A percentile compares a stretch with the other conserved stretches of the same genome.
phyloP scores from a whole-genome alignment of 2,329 filamentous ascomycete species.

The Talaromyces piceae region DNA sequence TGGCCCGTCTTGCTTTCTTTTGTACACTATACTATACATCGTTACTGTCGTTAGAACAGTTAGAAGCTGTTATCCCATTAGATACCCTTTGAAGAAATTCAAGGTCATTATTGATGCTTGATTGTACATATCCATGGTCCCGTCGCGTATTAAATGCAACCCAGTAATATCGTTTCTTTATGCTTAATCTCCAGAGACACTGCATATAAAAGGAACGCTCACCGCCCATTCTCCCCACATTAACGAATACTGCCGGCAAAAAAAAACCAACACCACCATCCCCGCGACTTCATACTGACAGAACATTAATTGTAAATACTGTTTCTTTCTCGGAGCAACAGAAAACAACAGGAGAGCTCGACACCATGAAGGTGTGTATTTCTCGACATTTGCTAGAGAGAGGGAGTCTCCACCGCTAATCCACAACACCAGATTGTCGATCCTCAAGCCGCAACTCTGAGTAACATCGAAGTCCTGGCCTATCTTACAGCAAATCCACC shows the following conservation, averaged over 20 bases:
- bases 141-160: background rate
- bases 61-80: background rate
- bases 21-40: background rate
- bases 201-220: background rate
- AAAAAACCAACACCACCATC: background rate
- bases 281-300: background rate
- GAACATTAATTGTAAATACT: background rate
- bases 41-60: background rate
- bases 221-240: background rate
- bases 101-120: background rate
- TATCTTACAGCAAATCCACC: slow-evolving; percentile 32
- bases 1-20: background rate
- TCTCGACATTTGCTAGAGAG: background rate
- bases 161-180: too few relatives aligned
- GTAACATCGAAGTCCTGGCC: slow-evolving; percentile 38
- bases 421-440: slow-evolving; percentile 10
- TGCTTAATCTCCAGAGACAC: too few relatives aligned
- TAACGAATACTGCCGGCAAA: slow-evolving; percentile 1
- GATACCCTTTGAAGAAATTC: background rate
- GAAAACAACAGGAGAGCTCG: background rate
- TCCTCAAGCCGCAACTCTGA: slow-evolving; percentile 18
- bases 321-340: background rate
- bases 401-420: background rate
- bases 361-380: background rate
- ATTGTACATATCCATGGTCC: background rate